Conservation (phyloP, 352 stramenopile species). For the Phytophthora tubulina region DNA sequence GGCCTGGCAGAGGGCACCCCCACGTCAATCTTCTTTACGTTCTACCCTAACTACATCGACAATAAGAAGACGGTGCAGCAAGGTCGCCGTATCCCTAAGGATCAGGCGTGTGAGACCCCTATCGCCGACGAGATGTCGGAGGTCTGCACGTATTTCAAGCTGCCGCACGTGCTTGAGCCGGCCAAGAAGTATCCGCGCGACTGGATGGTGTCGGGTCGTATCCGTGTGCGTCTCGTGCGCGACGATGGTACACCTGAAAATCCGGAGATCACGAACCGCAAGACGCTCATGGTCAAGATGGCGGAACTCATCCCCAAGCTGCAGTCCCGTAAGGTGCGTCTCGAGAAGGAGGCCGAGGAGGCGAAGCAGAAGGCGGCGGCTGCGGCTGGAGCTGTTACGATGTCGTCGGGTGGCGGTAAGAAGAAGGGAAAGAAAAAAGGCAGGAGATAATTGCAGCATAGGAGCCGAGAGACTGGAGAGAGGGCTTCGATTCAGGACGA, state of each 20-base stretch:
- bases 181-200: constrained; percentile 88
- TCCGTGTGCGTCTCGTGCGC: constrained; percentile 77
- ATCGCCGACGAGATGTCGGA: constrained; percentile 87
- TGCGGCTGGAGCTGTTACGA: constrained; percentile 36
- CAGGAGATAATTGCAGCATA: constrained; percentile 65
- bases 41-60: constrained; percentile 92
- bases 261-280: constrained; percentile 74
- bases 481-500: not conserved
- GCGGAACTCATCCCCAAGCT: constrained; percentile 88
- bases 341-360: constrained; percentile 76
- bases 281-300: constrained; percentile 89
- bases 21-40: constrained; percentile 72
- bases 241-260: constrained; percentile 73
- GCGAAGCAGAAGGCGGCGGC: constrained; percentile 56
- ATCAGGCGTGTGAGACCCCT: constrained; percentile 70
- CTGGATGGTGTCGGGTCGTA: constrained; percentile 72
- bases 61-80: constrained; percentile 84
- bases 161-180: constrained; percentile 85
- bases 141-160: constrained; percentile 82
- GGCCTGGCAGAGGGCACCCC: constrained; percentile 65
- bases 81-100: constrained; percentile 78
- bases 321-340: constrained; percentile 79
- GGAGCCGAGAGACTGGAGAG: not conserved
- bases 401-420: constrained; percentile 61
- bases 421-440: constrained; percentile 92